phyloP scores from a whole-genome alignment of 108 stramenopile species.

The Nitzschia palea region DNA sequence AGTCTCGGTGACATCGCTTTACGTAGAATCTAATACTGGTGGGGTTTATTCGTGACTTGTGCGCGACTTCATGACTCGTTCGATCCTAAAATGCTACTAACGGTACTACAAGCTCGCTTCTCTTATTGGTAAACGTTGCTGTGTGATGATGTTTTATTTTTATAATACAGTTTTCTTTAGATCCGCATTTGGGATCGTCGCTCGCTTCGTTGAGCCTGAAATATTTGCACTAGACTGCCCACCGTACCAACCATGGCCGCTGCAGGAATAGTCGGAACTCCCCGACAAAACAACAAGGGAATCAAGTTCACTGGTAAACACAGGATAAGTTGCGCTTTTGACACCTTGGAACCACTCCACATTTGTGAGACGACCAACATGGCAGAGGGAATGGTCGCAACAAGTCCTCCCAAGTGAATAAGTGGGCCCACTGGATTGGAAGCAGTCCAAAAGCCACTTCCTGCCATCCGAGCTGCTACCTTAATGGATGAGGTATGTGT shows the following conservation, averaged over 20 bases:
- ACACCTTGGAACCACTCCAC: conserved; percentile 34
- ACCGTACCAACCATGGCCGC: conserved; percentile 47
- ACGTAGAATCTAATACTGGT: too few species aligned
- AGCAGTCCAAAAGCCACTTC: conserved; percentile 68
- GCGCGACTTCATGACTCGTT: too few species aligned
- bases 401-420: conserved; percentile 53
- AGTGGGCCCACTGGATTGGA: conserved; percentile 48
- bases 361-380: conserved; percentile 34
- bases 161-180: too few species aligned
- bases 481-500: conserved; percentile 44
- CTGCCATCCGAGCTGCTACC: conserved; percentile 52
- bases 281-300: conserved; percentile 53
- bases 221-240: conserved; percentile 26
- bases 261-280: conserved; percentile 59
- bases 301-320: conserved; percentile 57
- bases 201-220: neutral
- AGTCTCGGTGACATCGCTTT: too few species aligned
- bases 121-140: too few species aligned
- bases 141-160: too few species aligned
- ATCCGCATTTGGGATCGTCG: conserved; percentile 30
- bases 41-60: too few species aligned
- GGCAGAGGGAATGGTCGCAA: conserved; percentile 56
- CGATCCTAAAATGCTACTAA: too few species aligned
- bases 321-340: conserved; percentile 25
- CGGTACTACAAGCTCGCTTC: too few species aligned